Evolutionary conservation across 129 eudicot genomes (phyloP).

Genomic region (Escallonia herrerae): DNA sequence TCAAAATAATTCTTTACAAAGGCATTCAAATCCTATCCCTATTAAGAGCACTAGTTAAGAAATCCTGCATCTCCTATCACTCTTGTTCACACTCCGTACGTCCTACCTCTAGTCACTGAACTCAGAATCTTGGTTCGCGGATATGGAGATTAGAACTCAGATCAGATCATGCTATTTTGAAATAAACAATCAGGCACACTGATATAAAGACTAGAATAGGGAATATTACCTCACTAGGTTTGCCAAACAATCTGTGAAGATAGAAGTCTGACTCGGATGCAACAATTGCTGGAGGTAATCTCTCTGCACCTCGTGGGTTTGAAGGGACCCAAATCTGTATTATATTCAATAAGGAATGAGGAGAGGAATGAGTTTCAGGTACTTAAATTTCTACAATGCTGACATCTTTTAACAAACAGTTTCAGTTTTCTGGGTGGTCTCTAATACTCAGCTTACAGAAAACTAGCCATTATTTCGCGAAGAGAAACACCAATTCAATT

Average conservation of each 20-base stretch:
- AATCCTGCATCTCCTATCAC: too few species aligned
- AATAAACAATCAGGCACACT: too few species aligned
- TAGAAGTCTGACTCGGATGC: conserved; percentile 68
- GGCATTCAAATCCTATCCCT: not conserved
- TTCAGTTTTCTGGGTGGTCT: too few species aligned
- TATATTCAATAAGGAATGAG: conserved; percentile 9
- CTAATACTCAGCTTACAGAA: too few species aligned
- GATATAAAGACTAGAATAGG: not conserved
- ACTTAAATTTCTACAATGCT: not conserved
- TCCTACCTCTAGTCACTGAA: too few species aligned
- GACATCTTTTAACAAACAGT: not conserved
- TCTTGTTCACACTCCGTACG: too few species aligned
- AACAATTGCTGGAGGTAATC: conserved; percentile 75
- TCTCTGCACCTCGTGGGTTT: conserved; percentile 87
- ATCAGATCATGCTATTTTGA: not conserved
- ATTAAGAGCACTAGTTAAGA: too few species aligned
- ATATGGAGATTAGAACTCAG: not conserved
- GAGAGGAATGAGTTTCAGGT: not conserved
- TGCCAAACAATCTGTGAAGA: conserved; percentile 61
- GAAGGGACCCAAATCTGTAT: conserved; percentile 67
- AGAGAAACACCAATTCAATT: too few species aligned
- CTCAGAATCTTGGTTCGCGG: not conserved
- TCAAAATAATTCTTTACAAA: too few species aligned
- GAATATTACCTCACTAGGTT: conserved; percentile 63
- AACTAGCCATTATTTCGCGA: too few species aligned